A percentile compares a stretch with the other conserved stretches of the same genome.
These are phyloP conservation scores for Entomortierella lignicola DNA, from an alignment of 192 early-diverging fungal species.

Conservation along the genomic window DNA sequence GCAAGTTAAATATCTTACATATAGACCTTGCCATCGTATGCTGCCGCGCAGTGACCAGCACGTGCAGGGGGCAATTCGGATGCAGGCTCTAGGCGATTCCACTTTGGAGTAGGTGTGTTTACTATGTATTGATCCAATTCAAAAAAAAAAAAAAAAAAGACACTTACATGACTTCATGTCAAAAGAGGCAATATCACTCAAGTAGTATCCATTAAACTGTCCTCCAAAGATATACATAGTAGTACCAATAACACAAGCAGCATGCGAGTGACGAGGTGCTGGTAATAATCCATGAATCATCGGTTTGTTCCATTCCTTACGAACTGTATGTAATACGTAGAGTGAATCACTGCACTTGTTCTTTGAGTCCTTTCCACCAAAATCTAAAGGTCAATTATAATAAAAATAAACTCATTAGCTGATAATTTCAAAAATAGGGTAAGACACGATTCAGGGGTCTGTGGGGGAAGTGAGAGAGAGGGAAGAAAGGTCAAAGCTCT, in stretches of 20 bases:
- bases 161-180: conserved; percentile 62
- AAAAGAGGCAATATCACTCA: conserved; percentile 61
- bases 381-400: conserved; percentile 14
- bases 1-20: conserved; percentile 19
- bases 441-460: no score
- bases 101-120: conserved; percentile 44
- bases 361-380: conserved; percentile 49
- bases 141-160: no score
- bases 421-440: no score
- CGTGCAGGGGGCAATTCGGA: conserved; percentile 52
- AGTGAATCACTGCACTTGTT: conserved; percentile 51
- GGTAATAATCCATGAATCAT: conserved; percentile 31
- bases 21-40: conserved; percentile 45
- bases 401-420: background rate
- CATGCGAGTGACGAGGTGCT: conserved; percentile 56
- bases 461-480: no score
- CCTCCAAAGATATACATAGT: conserved; percentile 69
- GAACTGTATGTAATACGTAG: conserved; percentile 41
- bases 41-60: conserved; percentile 53
- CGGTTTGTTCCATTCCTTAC: conserved; percentile 52
- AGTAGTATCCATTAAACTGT: conserved; percentile 56
- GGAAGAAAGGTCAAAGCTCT: background rate
- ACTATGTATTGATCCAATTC: conserved; percentile 8
- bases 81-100: conserved; percentile 51
- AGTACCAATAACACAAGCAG: conserved; percentile 57